A percentile compares a stretch with the other conserved stretches of the same genome.
Evolutionary conservation across 2,329 filamentous ascomycete species (phyloP).

Genomic region (Sarocladium kiliense): DNA sequence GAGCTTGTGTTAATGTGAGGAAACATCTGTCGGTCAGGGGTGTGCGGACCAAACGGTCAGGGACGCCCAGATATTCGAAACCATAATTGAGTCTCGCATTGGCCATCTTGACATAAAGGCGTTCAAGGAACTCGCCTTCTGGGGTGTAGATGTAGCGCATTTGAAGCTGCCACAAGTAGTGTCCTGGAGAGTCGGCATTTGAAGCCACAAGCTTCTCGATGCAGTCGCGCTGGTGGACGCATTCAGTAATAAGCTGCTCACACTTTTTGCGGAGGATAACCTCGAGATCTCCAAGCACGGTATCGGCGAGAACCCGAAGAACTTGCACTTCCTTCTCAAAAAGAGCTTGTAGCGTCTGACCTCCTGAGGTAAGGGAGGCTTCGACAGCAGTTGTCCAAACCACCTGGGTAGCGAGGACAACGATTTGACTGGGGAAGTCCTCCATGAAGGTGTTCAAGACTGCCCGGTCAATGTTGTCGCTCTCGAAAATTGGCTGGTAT

Average conservation of each 20-base stretch:
- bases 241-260: constrained; percentile 97
- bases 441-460: constrained; percentile 77
- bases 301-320: constrained; percentile 78
- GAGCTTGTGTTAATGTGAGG: constrained; percentile 90
- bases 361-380: constrained; percentile 66
- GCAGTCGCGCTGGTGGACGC: constrained; percentile 92
- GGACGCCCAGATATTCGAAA: constrained; percentile 95
- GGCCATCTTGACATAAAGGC: constrained; percentile 90
- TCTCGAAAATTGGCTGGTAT: constrained; percentile 73
- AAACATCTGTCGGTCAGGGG: constrained; percentile 98
- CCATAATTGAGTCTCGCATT: constrained; percentile 94
- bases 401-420: constrained; percentile 88
- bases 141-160: constrained; percentile 93
- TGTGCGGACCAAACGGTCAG: constrained; percentile 91
- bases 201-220: constrained; percentile 79
- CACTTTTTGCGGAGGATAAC: constrained; percentile 90
- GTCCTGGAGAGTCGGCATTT: constrained; percentile 68
- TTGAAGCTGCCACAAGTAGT: constrained; percentile 90
- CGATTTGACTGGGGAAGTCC: constrained; percentile 86
- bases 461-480: constrained; percentile 62
- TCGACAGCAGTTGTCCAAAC: constrained; percentile 91
- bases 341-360: constrained; percentile 61
- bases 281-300: constrained; percentile 85
- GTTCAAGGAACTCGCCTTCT: constrained; percentile 75
- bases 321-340: constrained; percentile 81